Conservation (phyloP, 371 early-diverging fungal genomes). For the Mucor piriformis region DNA sequence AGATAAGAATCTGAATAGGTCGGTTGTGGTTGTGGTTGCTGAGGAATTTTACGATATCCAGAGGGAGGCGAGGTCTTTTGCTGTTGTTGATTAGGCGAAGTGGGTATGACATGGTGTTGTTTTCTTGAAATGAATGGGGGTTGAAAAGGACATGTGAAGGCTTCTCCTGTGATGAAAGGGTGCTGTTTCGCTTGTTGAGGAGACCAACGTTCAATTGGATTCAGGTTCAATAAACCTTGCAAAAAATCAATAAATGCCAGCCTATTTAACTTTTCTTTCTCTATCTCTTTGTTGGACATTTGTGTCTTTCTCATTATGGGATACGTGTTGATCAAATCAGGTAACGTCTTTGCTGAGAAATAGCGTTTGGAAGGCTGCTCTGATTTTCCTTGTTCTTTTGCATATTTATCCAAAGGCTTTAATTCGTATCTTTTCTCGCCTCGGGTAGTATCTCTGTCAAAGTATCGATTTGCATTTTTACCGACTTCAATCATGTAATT, state of each 20-base stretch:
- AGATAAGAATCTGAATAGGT: slow-evolving; percentile 20
- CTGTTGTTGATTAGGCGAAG: slow-evolving; percentile 1
- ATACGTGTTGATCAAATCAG: slow-evolving; percentile 85
- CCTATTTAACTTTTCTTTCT: slow-evolving; percentile 76
- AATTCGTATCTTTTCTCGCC: slow-evolving; percentile 67
- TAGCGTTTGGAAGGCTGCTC: slow-evolving; percentile 94
- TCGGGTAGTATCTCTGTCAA: slow-evolving; percentile 57
- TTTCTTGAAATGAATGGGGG: slow-evolving; percentile 46
- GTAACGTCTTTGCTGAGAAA: slow-evolving; percentile 80
- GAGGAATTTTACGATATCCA: slow-evolving; percentile 1
- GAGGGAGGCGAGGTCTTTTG: neutral
- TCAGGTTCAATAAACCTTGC: slow-evolving; percentile 82
- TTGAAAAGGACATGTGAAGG: slow-evolving; percentile 53
- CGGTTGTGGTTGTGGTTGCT: slow-evolving; percentile 8
- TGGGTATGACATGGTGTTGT: slow-evolving; percentile 16
- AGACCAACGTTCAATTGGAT: slow-evolving; percentile 94
- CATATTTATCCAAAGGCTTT: slow-evolving; percentile 83
- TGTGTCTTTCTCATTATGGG: slow-evolving; percentile 77
- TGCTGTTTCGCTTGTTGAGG: slow-evolving; percentile 94
- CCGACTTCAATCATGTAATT: slow-evolving; percentile 91
- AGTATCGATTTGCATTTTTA: slow-evolving; percentile 83
- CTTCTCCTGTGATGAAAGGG: slow-evolving; percentile 93
- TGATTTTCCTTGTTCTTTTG: slow-evolving; percentile 68
- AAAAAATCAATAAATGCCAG: slow-evolving; percentile 88
- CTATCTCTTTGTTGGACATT: slow-evolving; percentile 68